Conservation (phyloP, 208 protist species). For the Strigomonas galati region DNA sequence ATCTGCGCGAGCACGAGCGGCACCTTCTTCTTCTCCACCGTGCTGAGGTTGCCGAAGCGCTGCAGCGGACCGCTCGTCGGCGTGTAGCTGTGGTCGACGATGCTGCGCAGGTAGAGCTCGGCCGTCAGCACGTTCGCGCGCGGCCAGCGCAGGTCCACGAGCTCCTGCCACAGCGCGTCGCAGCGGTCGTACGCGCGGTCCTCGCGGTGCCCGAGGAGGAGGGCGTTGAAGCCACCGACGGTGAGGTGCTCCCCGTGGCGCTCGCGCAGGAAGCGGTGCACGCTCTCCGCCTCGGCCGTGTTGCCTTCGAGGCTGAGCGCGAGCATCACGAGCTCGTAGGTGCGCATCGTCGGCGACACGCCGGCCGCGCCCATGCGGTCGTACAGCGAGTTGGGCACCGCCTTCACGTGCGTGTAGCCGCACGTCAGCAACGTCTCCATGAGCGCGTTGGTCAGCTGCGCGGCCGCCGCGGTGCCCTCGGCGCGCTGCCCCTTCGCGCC, state of each 20-base stretch:
- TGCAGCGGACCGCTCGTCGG: slow-evolving; percentile 66
- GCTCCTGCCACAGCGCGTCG: slow-evolving; percentile 78
- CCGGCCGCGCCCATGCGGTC: slow-evolving; percentile 72
- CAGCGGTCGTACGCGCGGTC: slow-evolving; percentile 61
- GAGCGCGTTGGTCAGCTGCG: slow-evolving; percentile 70
- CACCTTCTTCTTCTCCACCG: slow-evolving; percentile 88
- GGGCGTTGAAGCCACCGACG: slow-evolving; percentile 67
- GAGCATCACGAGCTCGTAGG: slow-evolving; percentile 75
- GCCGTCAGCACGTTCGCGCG: slow-evolving; percentile 63
- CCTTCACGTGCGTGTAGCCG: slow-evolving; percentile 69
- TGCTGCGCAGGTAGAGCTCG: slow-evolving; percentile 84
- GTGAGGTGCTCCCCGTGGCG: slow-evolving; percentile 63
- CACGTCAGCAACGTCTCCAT: slow-evolving; percentile 76
- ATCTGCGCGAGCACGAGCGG: slow-evolving; percentile 79
- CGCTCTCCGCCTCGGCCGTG: slow-evolving; percentile 68
- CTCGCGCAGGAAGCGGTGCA: slow-evolving; percentile 62
- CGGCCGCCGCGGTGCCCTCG: slow-evolving; percentile 25
- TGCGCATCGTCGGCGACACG: slow-evolving; percentile 70
- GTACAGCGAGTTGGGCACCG: slow-evolving; percentile 66
- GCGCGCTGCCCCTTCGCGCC: slow-evolving; percentile 8
- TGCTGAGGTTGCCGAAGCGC: slow-evolving; percentile 74
- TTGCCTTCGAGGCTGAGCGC: slow-evolving; percentile 71
- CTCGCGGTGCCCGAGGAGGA: slow-evolving; percentile 81
- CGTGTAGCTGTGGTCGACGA: slow-evolving; percentile 84
- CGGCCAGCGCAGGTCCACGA: slow-evolving; percentile 81